These are phyloP conservation scores for Trichoderma guizhouense DNA, from an alignment of 2,329 filamentous ascomycete species.

Conservation along the genomic window DNA sequence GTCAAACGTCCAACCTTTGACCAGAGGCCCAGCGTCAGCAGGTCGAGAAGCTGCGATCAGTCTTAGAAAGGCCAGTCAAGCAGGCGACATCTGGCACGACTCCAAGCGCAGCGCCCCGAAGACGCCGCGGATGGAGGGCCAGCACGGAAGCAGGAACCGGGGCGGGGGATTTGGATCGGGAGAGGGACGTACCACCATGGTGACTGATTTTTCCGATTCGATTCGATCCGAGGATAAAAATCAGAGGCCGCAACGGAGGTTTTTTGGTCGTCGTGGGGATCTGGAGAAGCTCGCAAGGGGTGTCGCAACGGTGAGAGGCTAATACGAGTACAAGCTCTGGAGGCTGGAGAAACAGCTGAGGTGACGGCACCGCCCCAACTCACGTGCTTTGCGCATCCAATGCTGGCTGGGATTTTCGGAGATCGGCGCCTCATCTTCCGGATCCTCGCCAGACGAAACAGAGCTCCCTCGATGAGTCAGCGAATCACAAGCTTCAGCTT, in stretches of 20 bases:
- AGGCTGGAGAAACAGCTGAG: constrained; percentile 17
- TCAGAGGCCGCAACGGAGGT: neutral
- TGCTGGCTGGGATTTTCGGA: neutral
- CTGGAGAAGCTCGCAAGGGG: constrained; percentile 2
- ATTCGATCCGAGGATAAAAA: neutral
- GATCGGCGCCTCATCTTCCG: constrained; percentile 1
- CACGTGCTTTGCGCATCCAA: constrained; percentile 5
- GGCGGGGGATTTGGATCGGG: neutral
- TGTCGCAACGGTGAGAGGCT: constrained; percentile 19
- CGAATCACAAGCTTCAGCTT: neutral
- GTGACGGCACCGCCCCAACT: constrained; percentile 14
- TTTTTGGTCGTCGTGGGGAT: neutral
- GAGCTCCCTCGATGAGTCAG: constrained; percentile 1
- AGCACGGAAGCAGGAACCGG: constrained; percentile 14
- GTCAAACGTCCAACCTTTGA: constrained; percentile 86
- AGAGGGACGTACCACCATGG: constrained; percentile 34
- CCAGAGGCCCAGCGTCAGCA: constrained; percentile 66
- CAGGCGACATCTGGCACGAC: constrained; percentile 20
- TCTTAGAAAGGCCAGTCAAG: constrained; percentile 34
- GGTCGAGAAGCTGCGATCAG: constrained; percentile 56
- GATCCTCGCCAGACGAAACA: neutral
- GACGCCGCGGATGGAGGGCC: neutral
- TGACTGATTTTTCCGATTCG: constrained; percentile 20
- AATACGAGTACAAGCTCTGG: neutral
- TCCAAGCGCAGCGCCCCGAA: constrained; percentile 22